phyloP scores from a whole-genome alignment of 1,139 yeast genomes.

The Taphrina communis region DNA sequence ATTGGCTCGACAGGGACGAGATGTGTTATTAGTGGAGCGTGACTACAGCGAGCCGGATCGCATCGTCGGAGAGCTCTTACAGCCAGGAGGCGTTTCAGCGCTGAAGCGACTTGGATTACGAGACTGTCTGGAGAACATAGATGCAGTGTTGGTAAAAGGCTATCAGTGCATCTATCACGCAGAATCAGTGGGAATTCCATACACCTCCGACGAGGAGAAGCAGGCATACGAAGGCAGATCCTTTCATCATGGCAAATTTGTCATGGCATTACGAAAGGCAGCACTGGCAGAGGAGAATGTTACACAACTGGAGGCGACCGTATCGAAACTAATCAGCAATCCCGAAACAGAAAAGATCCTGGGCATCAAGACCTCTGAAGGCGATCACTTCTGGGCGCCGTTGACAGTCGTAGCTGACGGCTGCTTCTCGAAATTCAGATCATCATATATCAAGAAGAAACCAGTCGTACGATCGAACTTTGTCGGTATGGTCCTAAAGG shows the following conservation, averaged over 20 bases:
- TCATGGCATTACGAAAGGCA: slow-evolving; percentile 70
- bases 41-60: slow-evolving; percentile 93
- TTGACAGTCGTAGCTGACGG: slow-evolving; percentile 89
- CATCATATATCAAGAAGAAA: slow-evolving; percentile 68
- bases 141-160: slow-evolving; percentile 78
- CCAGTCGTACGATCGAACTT: slow-evolving; percentile 74
- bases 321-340: slow-evolving; percentile 64
- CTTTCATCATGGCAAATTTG: slow-evolving; percentile 90
- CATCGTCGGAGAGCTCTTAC: slow-evolving; percentile 95
- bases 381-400: slow-evolving; percentile 59
- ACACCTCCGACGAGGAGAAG: slow-evolving; percentile 58
- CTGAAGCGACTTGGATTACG: slow-evolving; percentile 78
- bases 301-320: slow-evolving; percentile 81
- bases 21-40: slow-evolving; percentile 69
- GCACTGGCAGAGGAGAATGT: slow-evolving; percentile 52
- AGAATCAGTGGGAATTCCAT: slow-evolving; percentile 64
- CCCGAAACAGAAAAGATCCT: slow-evolving; percentile 60
- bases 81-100: slow-evolving; percentile 91
- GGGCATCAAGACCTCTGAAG: slow-evolving; percentile 61
- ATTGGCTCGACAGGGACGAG: slow-evolving; percentile 85
- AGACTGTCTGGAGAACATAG: slow-evolving; percentile 77
- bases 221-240: slow-evolving; percentile 60
- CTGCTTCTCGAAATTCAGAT: slow-evolving; percentile 89
- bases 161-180: slow-evolving; percentile 76
- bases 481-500: slow-evolving; percentile 75